A percentile compares a stretch with the other conserved stretches of the same genome.
Evolutionary conservation across 176 grass and related monocot genomes (phyloP).

Genomic region (Lolium rigidum): DNA sequence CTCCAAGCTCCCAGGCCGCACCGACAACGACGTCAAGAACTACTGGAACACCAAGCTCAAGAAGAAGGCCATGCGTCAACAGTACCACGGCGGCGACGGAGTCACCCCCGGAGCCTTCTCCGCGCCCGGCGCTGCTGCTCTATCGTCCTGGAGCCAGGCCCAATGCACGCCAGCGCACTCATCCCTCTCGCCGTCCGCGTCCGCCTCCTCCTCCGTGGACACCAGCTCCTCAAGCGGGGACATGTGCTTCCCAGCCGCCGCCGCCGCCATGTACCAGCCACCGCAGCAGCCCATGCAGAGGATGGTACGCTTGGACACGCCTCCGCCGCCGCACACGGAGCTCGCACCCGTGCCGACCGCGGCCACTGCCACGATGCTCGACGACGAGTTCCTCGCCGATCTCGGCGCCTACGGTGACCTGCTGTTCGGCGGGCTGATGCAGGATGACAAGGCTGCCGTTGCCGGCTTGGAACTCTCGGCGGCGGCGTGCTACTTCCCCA

Average conservation of each 20-base stretch:
- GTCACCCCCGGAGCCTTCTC: background rate
- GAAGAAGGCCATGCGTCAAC: slow-evolving; percentile 53
- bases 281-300: background rate
- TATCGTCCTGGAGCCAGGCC: background rate
- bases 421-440: slow-evolving; percentile 36
- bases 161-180: background rate
- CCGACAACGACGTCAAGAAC: slow-evolving; percentile 97
- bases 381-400: slow-evolving; percentile 45
- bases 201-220: slow-evolving; percentile 39
- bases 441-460: slow-evolving; percentile 28
- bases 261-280: slow-evolving; percentile 9
- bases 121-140: background rate
- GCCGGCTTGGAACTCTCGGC: slow-evolving; percentile 47
- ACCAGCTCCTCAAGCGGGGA: slow-evolving; percentile 47
- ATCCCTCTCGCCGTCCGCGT: slow-evolving; percentile 34
- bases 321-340: slow-evolving; percentile 25
- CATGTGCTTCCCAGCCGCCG: slow-evolving; percentile 21
- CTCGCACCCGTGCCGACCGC: slow-evolving; percentile 28
- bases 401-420: slow-evolving; percentile 50
- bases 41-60: slow-evolving; percentile 99
- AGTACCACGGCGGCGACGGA: background rate
- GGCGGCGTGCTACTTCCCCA: slow-evolving; percentile 58
- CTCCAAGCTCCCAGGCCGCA: slow-evolving; percentile 83
- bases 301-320: slow-evolving; percentile 19
- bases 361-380: background rate